Conservation (phyloP, 768 basidiomycete genomes). For the Fomitopsis pulvina region DNA sequence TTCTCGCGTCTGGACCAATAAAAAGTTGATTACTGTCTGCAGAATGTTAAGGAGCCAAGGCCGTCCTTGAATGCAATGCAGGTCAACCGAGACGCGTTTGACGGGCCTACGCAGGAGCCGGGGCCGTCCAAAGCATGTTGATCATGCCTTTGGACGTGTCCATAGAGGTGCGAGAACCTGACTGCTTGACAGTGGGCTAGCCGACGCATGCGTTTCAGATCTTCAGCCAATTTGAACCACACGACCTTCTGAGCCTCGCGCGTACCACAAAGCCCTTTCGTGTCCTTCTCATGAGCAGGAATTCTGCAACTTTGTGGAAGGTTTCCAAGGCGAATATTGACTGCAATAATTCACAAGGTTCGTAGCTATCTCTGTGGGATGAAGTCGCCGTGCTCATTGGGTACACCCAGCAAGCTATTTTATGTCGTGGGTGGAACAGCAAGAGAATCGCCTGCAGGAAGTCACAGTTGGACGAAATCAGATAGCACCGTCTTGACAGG, state of each 20-base stretch:
- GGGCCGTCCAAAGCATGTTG: too few relatives aligned
- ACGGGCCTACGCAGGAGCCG: too few relatives aligned
- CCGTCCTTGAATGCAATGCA: too few relatives aligned
- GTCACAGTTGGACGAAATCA: background rate
- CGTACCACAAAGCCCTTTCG: slow-evolving; percentile 11
- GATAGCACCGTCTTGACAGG: background rate
- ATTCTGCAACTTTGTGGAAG: slow-evolving; percentile 8
- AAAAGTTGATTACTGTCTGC: too few relatives aligned
- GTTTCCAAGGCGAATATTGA: slow-evolving; percentile 3
- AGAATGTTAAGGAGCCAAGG: too few relatives aligned
- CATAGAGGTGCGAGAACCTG: too few relatives aligned
- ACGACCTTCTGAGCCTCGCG: slow-evolving; percentile 11
- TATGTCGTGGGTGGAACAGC: background rate
- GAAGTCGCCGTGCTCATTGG: background rate
- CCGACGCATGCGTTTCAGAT: too few relatives aligned
- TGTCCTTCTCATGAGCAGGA: slow-evolving; percentile 9
- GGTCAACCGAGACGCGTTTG: too few relatives aligned
- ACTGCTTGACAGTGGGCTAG: too few relatives aligned
- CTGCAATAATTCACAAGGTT: background rate
- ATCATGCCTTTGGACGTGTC: too few relatives aligned
- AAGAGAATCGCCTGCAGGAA: background rate
- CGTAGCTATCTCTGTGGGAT: background rate
- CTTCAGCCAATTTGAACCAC: slow-evolving; percentile 8
- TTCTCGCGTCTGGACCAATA: too few relatives aligned
- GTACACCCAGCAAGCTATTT: background rate